A percentile compares a stretch with the other conserved stretches of the same genome.
Evolutionary conservation across 73 alveolate species (phyloP).

Genomic region (Paramecium sonneborni): DNA sequence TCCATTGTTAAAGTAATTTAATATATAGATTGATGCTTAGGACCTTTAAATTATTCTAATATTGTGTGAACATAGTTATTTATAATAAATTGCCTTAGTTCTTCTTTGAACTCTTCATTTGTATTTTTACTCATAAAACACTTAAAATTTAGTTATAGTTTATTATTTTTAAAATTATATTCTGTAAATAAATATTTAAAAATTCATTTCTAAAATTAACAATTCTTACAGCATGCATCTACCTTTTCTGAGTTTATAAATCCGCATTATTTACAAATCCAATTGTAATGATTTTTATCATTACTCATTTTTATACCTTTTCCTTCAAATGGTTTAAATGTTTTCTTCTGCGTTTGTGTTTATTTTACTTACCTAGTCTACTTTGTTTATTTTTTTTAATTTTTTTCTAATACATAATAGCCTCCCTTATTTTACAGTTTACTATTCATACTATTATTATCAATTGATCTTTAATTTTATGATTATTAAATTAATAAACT

Average conservation of each 20-base stretch:
- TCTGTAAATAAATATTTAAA: neutral
- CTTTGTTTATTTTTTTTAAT: neutral
- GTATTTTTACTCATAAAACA: neutral
- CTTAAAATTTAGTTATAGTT: neutral
- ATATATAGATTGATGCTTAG: neutral
- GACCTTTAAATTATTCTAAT: neutral
- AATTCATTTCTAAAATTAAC: neutral
- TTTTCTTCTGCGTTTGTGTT: neutral
- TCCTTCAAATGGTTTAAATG: neutral
- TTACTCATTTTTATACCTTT: neutral
- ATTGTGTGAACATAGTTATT: neutral
- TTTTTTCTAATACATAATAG: neutral
- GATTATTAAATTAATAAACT: neutral
- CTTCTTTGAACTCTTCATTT: slow-evolving; percentile 18
- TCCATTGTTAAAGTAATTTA: slow-evolving; percentile 27
- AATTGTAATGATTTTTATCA: neutral
- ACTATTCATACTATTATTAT: neutral
- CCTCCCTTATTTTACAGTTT: neutral
- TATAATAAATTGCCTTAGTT: neutral
- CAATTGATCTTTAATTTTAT: neutral
- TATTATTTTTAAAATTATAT: neutral
- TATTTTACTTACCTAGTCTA: neutral
- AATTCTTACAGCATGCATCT: neutral
- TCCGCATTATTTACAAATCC: neutral
- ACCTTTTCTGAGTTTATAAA: neutral